Evolutionary conservation across 495 filamentous ascomycete genomes (phyloP), one percentile per base, ranked within the genome.

Genomic region (Aspergillus sclerotioniger): DNA sequence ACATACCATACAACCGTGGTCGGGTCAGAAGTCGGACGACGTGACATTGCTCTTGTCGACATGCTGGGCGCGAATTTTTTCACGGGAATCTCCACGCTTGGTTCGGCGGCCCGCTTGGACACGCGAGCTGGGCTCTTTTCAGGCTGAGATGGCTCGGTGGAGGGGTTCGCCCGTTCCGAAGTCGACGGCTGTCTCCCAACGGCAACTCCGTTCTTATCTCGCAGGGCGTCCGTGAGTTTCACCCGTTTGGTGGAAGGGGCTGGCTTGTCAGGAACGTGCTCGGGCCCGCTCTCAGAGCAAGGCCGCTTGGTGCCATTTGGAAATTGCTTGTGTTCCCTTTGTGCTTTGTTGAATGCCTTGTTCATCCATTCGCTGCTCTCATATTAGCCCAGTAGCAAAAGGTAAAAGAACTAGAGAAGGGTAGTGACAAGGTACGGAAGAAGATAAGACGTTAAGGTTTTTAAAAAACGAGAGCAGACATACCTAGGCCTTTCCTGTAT

Each of bases 301-400:
- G 50, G 44, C 8, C 63, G 57, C 49, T 67, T 69, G 16, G 49
- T 19, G 3, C 8, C 29, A 12, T 60, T 68, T 9, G 44, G 12
- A 29, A 31, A 54, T 10, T 51, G 48, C n/a, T 50, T 53, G 16
- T 51, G 54, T 3, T 32, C 48, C 19, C 60, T 50, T n/a, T 65
- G 50, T 6, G 46, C 39, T 31, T 56, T 62, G 47, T 12, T 53
- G 50, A 82, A 80, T 10, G 64, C 61, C 12, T 63, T 70, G 21
- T 77, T 64, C 70, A 82, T 70, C 55, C 61, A 66, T 15, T 67
- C 59, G 16, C 75, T 79, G 31, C 10, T 35, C 29, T 2, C 28
- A 37, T 12, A 71, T 62, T 32, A 57, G 10, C 16, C 17, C 37
- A 15, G 37, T 15, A 57, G 21, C 32, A 17, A 19, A 52, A 25